phyloP scores from a whole-genome alignment of 2,329 filamentous ascomycete species.

The Neonectria neomacrospora region DNA sequence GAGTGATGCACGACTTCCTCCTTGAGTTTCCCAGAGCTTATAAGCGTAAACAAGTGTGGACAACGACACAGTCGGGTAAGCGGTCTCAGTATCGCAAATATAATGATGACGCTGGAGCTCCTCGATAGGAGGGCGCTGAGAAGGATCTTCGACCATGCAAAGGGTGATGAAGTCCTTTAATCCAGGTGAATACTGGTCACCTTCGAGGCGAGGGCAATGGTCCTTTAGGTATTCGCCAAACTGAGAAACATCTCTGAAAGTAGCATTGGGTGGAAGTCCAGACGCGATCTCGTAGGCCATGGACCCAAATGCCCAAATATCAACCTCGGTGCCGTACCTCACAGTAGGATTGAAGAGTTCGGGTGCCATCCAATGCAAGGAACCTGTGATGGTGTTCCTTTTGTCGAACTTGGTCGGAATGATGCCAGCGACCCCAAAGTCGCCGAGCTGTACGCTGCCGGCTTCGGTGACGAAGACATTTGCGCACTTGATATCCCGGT shows the following conservation, averaged over 20 bases:
- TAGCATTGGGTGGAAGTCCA: constrained; percentile 78
- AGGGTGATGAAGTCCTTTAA: constrained; percentile 78
- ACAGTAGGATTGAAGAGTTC: constrained; percentile 75
- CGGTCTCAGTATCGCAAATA: constrained; percentile 69
- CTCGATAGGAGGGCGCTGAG: constrained; percentile 75
- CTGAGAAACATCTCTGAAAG: constrained; percentile 60
- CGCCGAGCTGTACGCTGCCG: constrained; percentile 82
- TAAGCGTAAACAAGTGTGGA: constrained; percentile 76
- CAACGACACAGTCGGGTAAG: constrained; percentile 72
- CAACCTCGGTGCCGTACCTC: constrained; percentile 77
- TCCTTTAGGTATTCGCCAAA: constrained; percentile 68
- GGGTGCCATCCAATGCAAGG: constrained; percentile 87
- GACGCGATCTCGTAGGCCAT: constrained; percentile 85
- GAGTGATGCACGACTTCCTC: constrained; percentile 74
- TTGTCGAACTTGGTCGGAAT: constrained; percentile 82
- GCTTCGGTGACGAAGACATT: constrained; percentile 84
- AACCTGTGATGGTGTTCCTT: constrained; percentile 82
- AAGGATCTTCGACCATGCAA: constrained; percentile 75
- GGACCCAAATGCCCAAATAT: constrained; percentile 88
- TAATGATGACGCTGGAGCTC: constrained; percentile 77
- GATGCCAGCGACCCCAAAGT: constrained; percentile 85
- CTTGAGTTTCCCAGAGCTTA: constrained; percentile 79
- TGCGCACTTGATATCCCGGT: constrained; percentile 78
- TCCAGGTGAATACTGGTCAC: constrained; percentile 74
- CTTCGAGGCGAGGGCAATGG: constrained; percentile 75